Conservation (phyloP, 768 basidiomycete species). For the Calocera cornea region DNA sequence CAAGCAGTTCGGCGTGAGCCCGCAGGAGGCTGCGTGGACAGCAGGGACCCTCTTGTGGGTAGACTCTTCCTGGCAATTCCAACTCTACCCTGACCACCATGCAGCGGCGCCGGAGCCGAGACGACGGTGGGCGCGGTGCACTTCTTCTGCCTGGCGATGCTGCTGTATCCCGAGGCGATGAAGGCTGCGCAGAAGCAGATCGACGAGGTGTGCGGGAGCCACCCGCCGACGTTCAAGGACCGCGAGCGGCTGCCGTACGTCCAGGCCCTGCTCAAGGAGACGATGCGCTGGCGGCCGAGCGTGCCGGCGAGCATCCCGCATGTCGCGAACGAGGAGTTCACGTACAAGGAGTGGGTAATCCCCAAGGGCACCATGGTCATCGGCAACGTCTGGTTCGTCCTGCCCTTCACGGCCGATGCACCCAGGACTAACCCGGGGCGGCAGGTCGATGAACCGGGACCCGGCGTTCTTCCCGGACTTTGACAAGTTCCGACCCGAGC, state of each 20-base stretch:
- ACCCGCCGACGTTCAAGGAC: slow-evolving; percentile 9
- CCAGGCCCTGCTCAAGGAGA: slow-evolving; percentile 14
- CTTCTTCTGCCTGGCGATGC: slow-evolving; percentile 3
- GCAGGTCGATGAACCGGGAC: not conserved
- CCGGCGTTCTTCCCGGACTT: not conserved
- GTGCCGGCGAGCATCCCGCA: slow-evolving; percentile 9
- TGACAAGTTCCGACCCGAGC: not conserved
- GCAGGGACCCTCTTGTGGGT: not conserved
- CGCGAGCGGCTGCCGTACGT: slow-evolving; percentile 13
- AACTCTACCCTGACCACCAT: not conserved
- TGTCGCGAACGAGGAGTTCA: not conserved
- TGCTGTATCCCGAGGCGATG: slow-evolving; percentile 8
- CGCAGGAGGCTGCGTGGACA: not conserved
- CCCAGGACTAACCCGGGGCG: not conserved
- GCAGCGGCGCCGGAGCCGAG: not conserved
- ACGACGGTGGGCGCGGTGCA: slow-evolving; percentile 1
- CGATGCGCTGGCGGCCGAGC: slow-evolving; percentile 12
- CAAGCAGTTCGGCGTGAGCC: not conserved
- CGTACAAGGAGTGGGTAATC: not conserved
- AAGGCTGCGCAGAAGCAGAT: slow-evolving; percentile 12
- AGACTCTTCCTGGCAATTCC: not conserved
- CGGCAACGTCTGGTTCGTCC: not conserved
- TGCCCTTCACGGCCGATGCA: not conserved
- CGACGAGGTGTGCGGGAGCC: slow-evolving; percentile 11
- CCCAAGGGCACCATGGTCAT: not conserved